Evolutionary conservation across 179 eudicot genomes (phyloP).

Genomic region (Patellifolia procumbens): DNA sequence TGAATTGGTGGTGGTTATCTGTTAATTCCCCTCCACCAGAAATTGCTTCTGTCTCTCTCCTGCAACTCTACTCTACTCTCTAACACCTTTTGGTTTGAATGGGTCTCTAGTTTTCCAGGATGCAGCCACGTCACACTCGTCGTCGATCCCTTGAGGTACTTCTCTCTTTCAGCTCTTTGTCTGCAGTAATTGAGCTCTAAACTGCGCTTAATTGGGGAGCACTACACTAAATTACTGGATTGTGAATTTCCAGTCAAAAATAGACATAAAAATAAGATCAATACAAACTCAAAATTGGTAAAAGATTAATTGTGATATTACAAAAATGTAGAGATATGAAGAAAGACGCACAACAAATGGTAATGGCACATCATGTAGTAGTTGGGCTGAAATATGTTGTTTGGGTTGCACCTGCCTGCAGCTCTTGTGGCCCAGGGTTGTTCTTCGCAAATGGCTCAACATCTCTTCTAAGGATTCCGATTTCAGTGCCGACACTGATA

Average conservation of each 20-base stretch:
- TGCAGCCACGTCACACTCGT: conserved; percentile 25
- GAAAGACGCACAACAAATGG: neutral
- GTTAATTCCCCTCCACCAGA: too few relatives aligned
- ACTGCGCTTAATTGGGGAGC: too few relatives aligned
- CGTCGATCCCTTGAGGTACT: conserved; percentile 31
- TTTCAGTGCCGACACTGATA: conserved; percentile 45
- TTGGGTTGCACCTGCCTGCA: conserved; percentile 55
- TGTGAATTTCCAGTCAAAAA: neutral
- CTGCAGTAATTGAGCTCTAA: neutral
- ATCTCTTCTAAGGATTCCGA: conserved; percentile 45
- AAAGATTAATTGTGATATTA: neutral
- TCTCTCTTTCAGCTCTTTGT: neutral
- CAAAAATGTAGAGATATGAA: conserved; percentile 17
- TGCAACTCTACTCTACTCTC: neutral
- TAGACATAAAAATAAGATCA: neutral
- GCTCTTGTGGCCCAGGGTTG: conserved; percentile 60
- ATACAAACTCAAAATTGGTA: neutral
- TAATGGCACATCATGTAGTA: neutral
- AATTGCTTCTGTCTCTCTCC: neutral
- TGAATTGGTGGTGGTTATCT: too few relatives aligned
- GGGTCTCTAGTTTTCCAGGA: neutral
- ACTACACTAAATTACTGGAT: too few relatives aligned
- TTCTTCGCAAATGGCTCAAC: conserved; percentile 64
- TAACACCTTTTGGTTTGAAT: neutral
- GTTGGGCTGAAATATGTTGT: conserved; percentile 54